Evolutionary conservation across 768 basidiomycete genomes (phyloP), one percentile per base, ranked within the genome.

Genomic region (Lentinula aciculospora): DNA sequence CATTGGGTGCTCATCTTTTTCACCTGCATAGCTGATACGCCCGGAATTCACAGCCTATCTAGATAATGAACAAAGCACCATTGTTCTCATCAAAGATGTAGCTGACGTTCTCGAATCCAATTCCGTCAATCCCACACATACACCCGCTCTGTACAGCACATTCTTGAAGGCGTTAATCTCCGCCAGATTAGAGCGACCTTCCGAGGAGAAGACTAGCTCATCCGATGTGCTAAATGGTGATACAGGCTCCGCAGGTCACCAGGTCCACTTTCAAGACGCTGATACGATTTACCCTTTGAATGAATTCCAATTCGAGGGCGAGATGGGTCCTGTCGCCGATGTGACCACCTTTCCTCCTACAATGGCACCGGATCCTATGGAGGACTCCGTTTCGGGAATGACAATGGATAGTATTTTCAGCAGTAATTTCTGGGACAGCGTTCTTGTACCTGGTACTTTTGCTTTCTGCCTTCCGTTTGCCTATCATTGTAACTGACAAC

Each of bases 311-410:
- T 86, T 89, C 64, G 83, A 84, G 53, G 76, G 89, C 54, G 91
- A 93, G 75, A 92, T 92, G 88, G 91, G 90, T 0, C 89, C 88
- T 3, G 88, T 85, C 15, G 82, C 80, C 60, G 90, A 92, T 67
- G 84, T 92, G 64, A 82, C 86, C 47, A 90, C 84, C 56, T 92
- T 92, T 80, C 91, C 90, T 49, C 91, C 91, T n/a, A 91, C 87
- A 53, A 91, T 92, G 87, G 86, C 83, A 48, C 77, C 83, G 4
- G 56, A 73, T 57, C 76, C 78, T 55, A 47, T 68, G 36, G 74
- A 73, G 57, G 76, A 79, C 34, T 47, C 67, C 36, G 67, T 76
- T 34, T 72, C 72, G 58, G 78, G 77, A 40, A 66, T 93, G 60
- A 85, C 89, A 51, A 92, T 94, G 87, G 92, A 93, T 64, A 86